Evolutionary conservation across 2,329 filamentous ascomycete species (phyloP).

Genomic region (Stenocarpella maydis): DNA sequence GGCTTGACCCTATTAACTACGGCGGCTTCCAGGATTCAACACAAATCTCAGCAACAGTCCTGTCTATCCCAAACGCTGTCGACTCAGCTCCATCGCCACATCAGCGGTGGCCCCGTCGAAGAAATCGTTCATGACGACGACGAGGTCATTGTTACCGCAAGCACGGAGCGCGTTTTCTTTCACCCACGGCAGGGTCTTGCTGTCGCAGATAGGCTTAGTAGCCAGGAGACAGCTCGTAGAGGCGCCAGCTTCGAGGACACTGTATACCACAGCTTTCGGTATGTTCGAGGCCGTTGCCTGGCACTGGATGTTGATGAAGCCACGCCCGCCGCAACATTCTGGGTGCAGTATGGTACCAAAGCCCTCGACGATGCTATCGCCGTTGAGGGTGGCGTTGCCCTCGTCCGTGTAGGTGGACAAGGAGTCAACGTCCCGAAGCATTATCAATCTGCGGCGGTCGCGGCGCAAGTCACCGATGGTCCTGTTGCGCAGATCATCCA

Average conservation of each 20-base stretch:
- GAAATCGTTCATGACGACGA: constrained; percentile 61
- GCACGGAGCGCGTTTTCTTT: constrained; percentile 48
- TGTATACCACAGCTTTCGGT: constrained; percentile 54
- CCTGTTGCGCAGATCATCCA: constrained; percentile 45
- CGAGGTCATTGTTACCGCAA: constrained; percentile 49
- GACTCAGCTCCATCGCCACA: constrained; percentile 51
- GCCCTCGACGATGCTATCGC: constrained; percentile 48
- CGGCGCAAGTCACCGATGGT: constrained; percentile 47
- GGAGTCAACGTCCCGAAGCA: constrained; percentile 48
- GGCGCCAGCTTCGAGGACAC: constrained; percentile 53
- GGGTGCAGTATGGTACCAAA: constrained; percentile 46
- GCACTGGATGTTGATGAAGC: constrained; percentile 55
- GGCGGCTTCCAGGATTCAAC: too few relatives aligned
- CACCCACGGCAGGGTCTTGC: constrained; percentile 57
- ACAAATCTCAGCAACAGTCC: not conserved
- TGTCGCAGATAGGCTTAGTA: constrained; percentile 58
- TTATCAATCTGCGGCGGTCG: constrained; percentile 48
- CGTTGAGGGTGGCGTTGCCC: constrained; percentile 52
- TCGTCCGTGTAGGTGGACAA: constrained; percentile 51
- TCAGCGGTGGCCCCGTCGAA: constrained; percentile 59
- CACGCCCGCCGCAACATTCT: constrained; percentile 44
- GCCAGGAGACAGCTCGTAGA: constrained; percentile 54
- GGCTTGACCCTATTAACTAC: too few relatives aligned
- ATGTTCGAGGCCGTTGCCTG: constrained; percentile 62
- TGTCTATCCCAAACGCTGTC: constrained; percentile 44